Evolutionary conservation across 148 eudicot species (phyloP).

Genomic region (Vaccinium corymbosum): DNA sequence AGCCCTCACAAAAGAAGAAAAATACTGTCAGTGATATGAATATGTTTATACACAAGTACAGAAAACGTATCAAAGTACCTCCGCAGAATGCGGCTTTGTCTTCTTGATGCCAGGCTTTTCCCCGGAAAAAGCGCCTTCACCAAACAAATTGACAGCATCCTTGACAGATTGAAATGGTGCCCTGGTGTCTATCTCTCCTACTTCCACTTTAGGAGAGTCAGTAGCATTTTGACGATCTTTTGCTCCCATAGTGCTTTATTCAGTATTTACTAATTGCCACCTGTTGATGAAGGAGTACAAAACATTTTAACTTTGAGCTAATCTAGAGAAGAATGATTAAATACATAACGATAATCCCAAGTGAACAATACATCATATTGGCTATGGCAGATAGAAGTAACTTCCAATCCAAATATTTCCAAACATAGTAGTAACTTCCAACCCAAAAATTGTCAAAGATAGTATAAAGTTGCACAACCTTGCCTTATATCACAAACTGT

Average conservation of each 20-base stretch:
- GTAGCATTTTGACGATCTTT: constrained; percentile 50
- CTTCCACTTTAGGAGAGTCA: constrained; percentile 64
- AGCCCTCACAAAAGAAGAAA: background rate
- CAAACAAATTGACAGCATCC: constrained; percentile 94
- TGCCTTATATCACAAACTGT: background rate
- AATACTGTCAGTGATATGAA: background rate
- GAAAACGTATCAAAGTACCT: constrained; percentile 40
- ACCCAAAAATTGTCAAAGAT: too few relatives aligned
- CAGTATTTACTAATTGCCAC: background rate
- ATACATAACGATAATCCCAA: background rate
- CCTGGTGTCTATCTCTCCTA: constrained; percentile 96
- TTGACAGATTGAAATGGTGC: constrained; percentile 97
- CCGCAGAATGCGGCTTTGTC: constrained; percentile 65
- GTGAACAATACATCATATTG: background rate
- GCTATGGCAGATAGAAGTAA: background rate
- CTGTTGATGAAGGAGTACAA: background rate
- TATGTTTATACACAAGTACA: background rate
- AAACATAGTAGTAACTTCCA: background rate
- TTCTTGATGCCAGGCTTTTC: constrained; percentile 61
- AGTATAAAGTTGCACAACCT: background rate
- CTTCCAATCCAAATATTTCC: background rate
- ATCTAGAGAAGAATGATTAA: background rate
- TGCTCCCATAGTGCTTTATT: constrained; percentile 31
- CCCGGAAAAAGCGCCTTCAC: constrained; percentile 78
- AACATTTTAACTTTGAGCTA: background rate